Conservation (phyloP, 306 rosid species). For the Begonia fuchsioides region DNA sequence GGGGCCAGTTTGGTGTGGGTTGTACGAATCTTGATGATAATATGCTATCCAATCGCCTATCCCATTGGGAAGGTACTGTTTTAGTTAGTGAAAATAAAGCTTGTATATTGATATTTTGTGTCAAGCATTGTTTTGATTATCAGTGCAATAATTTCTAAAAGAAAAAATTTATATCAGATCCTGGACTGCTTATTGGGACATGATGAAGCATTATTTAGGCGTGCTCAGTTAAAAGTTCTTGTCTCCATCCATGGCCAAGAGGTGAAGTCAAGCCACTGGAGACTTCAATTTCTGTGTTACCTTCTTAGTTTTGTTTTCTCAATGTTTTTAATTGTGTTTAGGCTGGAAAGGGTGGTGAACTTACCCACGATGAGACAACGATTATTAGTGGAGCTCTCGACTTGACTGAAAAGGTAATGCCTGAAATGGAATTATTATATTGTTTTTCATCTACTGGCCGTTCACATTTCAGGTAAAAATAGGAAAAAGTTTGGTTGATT, state of each 20-base stretch:
- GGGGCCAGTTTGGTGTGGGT: constrained; percentile 75
- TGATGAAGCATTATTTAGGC: constrained; percentile 79
- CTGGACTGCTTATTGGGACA: constrained; percentile 74
- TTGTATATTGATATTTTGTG: too few species aligned
- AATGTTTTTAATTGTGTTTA: constrained; percentile 6
- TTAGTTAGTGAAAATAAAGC: too few species aligned
- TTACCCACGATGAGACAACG: constrained; percentile 88
- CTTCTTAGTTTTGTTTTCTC: not conserved
- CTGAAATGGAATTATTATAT: too few species aligned
- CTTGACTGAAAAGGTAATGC: constrained; percentile 74
- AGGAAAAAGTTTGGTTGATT: too few species aligned
- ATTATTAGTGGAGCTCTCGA: constrained; percentile 94
- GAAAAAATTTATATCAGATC: constrained; percentile 30
- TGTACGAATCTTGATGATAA: constrained; percentile 63
- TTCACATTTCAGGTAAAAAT: too few species aligned
- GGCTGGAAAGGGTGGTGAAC: constrained; percentile 99
- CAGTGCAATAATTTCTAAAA: too few species aligned
- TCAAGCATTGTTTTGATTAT: too few species aligned
- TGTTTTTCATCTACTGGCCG: too few species aligned
- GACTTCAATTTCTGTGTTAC: too few species aligned
- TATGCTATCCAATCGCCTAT: constrained; percentile 83
- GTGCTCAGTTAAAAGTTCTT: constrained; percentile 88
- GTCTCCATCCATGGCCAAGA: constrained; percentile 86
- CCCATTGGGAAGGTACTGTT: constrained; percentile 78
- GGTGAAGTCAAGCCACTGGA: constrained; percentile 20